Percentiles rank a stretch among this genome's conserved stretches.
Evolutionary conservation across 257 asterid genomes (phyloP).

Genomic region (Gynochthodes officinalis): DNA sequence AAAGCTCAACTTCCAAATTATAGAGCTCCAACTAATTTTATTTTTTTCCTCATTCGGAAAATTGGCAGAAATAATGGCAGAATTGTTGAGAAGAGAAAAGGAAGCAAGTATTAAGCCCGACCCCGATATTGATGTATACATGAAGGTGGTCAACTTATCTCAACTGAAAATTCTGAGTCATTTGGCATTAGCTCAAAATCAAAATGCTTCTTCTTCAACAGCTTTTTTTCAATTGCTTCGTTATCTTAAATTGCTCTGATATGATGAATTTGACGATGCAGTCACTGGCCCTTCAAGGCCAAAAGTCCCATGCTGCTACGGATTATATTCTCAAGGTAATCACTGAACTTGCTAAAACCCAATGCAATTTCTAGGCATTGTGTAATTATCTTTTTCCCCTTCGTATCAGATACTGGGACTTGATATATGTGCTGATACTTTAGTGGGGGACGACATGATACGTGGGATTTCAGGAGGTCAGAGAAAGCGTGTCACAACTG

Average conservation of each 20-base stretch:
- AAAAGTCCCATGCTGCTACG: background rate
- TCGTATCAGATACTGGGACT: slow-evolving; percentile 68
- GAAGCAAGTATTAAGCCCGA: slow-evolving; percentile 80
- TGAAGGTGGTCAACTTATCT: slow-evolving; percentile 86
- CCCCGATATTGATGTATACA: slow-evolving; percentile 74
- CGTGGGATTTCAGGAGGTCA: slow-evolving; percentile 95
- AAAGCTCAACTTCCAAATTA: background rate
- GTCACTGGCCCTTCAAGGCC: background rate
- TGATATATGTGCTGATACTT: slow-evolving; percentile 78
- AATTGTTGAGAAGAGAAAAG: slow-evolving; percentile 84
- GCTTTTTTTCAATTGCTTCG: background rate
- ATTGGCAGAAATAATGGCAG: slow-evolving; percentile 64
- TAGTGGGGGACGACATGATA: slow-evolving; percentile 82
- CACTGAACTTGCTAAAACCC: background rate
- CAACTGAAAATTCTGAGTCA: background rate
- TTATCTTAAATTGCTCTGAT: background rate
- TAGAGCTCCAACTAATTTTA: background rate
- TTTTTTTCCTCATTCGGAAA: background rate
- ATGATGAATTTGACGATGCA: slow-evolving; percentile 1
- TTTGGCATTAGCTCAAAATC: background rate
- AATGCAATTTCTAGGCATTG: background rate
- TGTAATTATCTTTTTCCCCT: background rate
- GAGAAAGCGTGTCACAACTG: slow-evolving; percentile 80
- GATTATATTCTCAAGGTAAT: slow-evolving; percentile 8
- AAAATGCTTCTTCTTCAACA: background rate